Evolutionary conservation across 23 red algal species (phyloP).

Genomic region (Gracilaria vermiculophylla): DNA sequence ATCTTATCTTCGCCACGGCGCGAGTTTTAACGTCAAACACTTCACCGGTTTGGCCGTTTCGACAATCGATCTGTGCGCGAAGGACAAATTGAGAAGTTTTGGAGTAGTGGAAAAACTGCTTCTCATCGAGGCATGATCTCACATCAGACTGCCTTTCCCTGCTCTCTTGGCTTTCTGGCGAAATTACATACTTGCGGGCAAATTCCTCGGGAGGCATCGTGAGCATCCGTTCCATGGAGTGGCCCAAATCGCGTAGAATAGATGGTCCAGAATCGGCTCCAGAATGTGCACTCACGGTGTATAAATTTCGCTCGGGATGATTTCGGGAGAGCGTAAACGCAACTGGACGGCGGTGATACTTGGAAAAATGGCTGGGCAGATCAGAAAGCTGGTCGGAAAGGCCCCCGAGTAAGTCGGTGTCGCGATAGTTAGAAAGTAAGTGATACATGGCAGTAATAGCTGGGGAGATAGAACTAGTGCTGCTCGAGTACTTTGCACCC

Average conservation of each 20-base stretch:
- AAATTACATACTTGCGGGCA: constrained; percentile 33
- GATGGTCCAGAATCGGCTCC: constrained; percentile 6
- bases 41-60: constrained; percentile 62
- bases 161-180: background rate
- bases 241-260: constrained; percentile 78
- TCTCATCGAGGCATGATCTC: background rate
- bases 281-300: constrained; percentile 42
- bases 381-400: constrained; percentile 55
- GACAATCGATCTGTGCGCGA: constrained; percentile 92
- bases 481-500: constrained; percentile 39
- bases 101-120: constrained; percentile 78
- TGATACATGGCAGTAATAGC: constrained; percentile 76
- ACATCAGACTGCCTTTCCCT: background rate
- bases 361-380: constrained; percentile 64
- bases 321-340: constrained; percentile 54
- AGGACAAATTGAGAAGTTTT: constrained; percentile 73
- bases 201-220: constrained; percentile 63
- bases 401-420: constrained; percentile 64
- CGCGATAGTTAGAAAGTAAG: constrained; percentile 72
- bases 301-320: background rate
- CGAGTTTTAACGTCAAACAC: constrained; percentile 95
- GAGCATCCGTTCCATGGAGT: constrained; percentile 86
- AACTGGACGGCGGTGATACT: constrained; percentile 58
- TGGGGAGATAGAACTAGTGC: constrained; percentile 83
- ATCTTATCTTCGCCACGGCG: constrained; percentile 82